phyloP scores from a whole-genome alignment of 306 rosid genomes.

The Begonia masoniana region DNA sequence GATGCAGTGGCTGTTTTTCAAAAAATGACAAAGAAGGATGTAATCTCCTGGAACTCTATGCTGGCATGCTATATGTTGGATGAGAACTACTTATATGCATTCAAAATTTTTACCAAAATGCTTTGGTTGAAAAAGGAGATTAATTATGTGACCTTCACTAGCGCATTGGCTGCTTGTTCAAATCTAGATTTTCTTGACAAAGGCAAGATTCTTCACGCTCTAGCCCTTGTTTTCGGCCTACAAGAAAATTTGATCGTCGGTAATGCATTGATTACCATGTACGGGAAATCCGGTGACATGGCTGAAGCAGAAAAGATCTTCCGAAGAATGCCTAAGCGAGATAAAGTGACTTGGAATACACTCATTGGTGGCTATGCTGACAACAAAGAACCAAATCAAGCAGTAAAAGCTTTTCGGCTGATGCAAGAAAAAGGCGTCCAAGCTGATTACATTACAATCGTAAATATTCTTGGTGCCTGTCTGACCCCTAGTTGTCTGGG shows the following conservation, averaged over 20 bases:
- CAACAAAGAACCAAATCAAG: constrained; percentile 50
- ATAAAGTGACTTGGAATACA: constrained; percentile 82
- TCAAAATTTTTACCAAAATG: constrained; percentile 46
- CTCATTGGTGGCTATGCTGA: constrained; percentile 70
- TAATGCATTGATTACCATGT: constrained; percentile 69
- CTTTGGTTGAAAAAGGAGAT: constrained; percentile 24
- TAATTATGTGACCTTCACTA: constrained; percentile 55
- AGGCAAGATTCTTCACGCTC: constrained; percentile 61
- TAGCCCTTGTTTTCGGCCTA: constrained; percentile 33
- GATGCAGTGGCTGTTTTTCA: constrained; percentile 56
- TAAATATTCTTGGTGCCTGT: constrained; percentile 55
- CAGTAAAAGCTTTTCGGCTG: constrained; percentile 41
- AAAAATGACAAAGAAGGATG: constrained; percentile 64
- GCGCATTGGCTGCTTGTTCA: constrained; percentile 66
- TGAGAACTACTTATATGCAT: constrained; percentile 29
- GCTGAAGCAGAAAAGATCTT: constrained; percentile 35
- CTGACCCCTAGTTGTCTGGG: constrained; percentile 31
- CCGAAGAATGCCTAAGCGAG: constrained; percentile 41
- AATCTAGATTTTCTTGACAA: constrained; percentile 27
- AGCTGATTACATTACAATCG: constrained; percentile 57
- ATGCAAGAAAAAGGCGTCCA: constrained; percentile 50
- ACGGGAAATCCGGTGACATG: constrained; percentile 54
- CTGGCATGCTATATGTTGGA: constrained; percentile 59
- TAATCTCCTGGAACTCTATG: constrained; percentile 91
- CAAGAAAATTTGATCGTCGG: constrained; percentile 45